A percentile compares a stretch with the other conserved stretches of the same genome.
These are phyloP conservation scores for Apophysomyces trapeziformis DNA, from an alignment of 371 early-diverging fungal species.

Conservation along the genomic window DNA sequence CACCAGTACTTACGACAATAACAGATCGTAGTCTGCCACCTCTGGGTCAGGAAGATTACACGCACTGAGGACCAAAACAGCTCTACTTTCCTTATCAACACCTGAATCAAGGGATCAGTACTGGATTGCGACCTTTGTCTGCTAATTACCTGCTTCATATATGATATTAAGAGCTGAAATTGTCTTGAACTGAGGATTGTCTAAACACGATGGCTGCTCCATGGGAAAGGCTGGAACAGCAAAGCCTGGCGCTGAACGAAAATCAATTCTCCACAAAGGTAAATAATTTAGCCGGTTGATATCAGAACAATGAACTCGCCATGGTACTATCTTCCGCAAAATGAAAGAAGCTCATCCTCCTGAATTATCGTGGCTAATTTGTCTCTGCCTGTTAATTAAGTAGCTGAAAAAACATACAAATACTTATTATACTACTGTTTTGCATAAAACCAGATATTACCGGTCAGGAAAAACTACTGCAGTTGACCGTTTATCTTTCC, in stretches of 20 bases:
- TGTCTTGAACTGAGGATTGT: slow-evolving; percentile 28
- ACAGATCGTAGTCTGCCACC: slow-evolving; percentile 68
- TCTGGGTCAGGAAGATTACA: slow-evolving; percentile 74
- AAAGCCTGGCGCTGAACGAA: background rate
- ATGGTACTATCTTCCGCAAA: background rate
- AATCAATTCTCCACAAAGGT: background rate
- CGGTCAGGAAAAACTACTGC: no score
- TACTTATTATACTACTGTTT: no score
- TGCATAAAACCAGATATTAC: no score
- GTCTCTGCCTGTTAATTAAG: no score
- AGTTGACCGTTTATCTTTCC: background rate
- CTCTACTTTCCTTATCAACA: slow-evolving; percentile 74
- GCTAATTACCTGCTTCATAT: slow-evolving; percentile 28
- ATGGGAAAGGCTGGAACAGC: background rate
- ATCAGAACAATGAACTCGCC: background rate
- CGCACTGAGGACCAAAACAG: slow-evolving; percentile 74
- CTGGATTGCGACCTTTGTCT: background rate
- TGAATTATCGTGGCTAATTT: background rate
- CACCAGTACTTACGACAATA: slow-evolving; percentile 57
- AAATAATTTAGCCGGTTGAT: slow-evolving; percentile 2
- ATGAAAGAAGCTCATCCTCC: background rate
- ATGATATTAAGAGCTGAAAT: slow-evolving; percentile 29
- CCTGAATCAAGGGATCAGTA: slow-evolving; percentile 43
- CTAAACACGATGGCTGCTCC: slow-evolving; percentile 16
- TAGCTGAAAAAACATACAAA: no score